Evolutionary conservation across 768 basidiomycete species (phyloP), one percentile per base, ranked within the genome.

Genomic region (Leccinum imitatum): DNA sequence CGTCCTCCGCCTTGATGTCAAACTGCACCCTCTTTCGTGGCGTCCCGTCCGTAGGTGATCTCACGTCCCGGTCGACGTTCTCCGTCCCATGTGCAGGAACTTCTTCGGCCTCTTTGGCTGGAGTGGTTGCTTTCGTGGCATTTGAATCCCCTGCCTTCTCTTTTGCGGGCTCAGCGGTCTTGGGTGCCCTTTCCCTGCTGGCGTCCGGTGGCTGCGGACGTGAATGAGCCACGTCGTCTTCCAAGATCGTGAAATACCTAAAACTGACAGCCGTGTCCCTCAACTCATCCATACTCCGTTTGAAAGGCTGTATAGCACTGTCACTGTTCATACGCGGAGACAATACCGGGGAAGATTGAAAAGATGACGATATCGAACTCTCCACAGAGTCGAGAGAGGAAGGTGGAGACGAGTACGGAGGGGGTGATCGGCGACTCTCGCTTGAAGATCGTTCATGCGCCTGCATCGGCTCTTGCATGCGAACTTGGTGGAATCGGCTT

Each of bases 1-100:
- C 74, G 11, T 82, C 79, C 41, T 79, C 84, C 21, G 86, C 82
- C 69, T 86, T 77, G 53, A 87, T 82, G 63, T 91, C 82, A 65
- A 91, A 91, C 9, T 87, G 89, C 35, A 91, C 87, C 70, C 85
- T 89, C 61, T 79, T 75, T 77, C 77, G 88, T 77, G 69, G 58
- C 56, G 70, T 59, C 75, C 73, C 65, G 67, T 71, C 58, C 64
- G 71, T 59, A 71, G 74, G 56, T 51, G 67, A 54, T 63, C 66
- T 58, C 58, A 17, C 63, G 64, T 71, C 47, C 35, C 54, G 63
- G 63, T 65, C 67, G 50, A 57, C 19, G 47, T 63, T 64, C 67
- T 64, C 57, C 58, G 60, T 48, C 60, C 55, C 59, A 65, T 59
- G 64, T 37, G 47, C 54, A 31, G 30, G 60, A 15, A 5, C 54